phyloP scores from a whole-genome alignment of 805 yeast genomes.

The Candida quercuum region DNA sequence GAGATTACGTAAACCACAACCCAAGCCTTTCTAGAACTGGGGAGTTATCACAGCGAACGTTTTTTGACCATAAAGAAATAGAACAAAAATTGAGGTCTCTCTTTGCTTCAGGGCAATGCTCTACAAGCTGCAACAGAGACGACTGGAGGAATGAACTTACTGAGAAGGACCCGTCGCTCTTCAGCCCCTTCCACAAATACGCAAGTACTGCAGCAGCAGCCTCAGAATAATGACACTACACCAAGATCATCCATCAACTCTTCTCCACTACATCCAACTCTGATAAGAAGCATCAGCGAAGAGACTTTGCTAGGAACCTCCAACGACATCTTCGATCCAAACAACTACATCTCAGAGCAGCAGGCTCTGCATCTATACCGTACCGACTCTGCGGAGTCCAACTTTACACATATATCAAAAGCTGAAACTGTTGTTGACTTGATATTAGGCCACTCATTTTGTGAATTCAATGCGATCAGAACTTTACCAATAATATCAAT shows the following conservation, averaged over 20 bases:
- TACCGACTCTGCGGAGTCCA: not conserved
- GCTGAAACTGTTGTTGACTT: constrained; percentile 20
- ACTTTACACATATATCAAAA: constrained; percentile 1
- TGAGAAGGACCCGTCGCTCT: too few relatives aligned
- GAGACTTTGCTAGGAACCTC: not conserved
- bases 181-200: too few relatives aligned
- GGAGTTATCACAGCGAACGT: too few relatives aligned
- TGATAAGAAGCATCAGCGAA: not conserved
- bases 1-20: too few relatives aligned
- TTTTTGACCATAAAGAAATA: too few relatives aligned
- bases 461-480: constrained; percentile 23
- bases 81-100: too few relatives aligned
- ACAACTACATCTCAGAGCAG: not conserved
- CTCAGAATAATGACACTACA: not conserved
- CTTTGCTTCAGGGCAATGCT: too few relatives aligned
- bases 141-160: too few relatives aligned
- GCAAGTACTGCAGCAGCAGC: too few relatives aligned
- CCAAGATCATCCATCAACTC: not conserved
- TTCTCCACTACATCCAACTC: not conserved
- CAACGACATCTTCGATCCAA: not conserved
- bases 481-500: constrained; percentile 28
- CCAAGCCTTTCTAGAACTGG: too few relatives aligned
- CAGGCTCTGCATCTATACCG: not conserved
- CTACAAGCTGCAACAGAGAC: too few relatives aligned
- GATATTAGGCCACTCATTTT: constrained; percentile 17